Evolutionary conservation across 2,329 filamentous ascomycete species (phyloP).

Genomic region (Drechslerella coelobrocha): DNA sequence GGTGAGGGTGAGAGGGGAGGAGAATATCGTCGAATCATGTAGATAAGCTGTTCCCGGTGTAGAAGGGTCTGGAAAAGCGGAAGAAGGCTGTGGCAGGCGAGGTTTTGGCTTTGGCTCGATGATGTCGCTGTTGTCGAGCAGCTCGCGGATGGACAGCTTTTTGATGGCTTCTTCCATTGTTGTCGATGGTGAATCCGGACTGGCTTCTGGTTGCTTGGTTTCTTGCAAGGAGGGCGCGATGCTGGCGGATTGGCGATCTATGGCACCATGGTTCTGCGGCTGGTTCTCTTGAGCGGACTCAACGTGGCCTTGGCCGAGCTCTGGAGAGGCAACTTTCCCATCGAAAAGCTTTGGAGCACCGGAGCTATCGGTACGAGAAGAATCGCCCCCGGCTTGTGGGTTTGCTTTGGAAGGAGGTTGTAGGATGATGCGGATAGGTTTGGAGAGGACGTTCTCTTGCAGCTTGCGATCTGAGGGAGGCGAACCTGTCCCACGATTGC

Average conservation of each 20-base stretch:
- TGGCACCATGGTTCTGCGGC: neutral
- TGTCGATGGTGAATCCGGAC: neutral
- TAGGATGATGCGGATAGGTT: too few relatives aligned
- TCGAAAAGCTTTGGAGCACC: neutral
- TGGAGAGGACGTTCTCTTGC: neutral
- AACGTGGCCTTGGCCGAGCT: neutral
- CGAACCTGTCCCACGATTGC: constrained; percentile 5
- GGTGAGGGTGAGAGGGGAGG: constrained; percentile 29
- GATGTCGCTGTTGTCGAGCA: constrained; percentile 35
- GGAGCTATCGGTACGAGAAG: neutral
- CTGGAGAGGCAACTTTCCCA: constrained; percentile 5
- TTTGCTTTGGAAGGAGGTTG: neutral
- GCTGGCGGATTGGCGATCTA: neutral
- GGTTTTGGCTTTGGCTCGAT: constrained; percentile 7
- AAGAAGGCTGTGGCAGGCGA: constrained; percentile 5
- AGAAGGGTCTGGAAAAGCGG: neutral
- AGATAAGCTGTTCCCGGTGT: constrained; percentile 5
- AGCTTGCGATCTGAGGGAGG: too few relatives aligned
- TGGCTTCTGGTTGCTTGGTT: neutral
- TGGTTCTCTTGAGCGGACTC: neutral
- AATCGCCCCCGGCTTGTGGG: neutral
- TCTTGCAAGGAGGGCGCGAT: neutral
- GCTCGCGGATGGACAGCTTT: constrained; percentile 26
- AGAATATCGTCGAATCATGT: neutral
- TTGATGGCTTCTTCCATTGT: constrained; percentile 19